Percentiles rank a stretch among this genome's conserved stretches.
These are phyloP conservation scores for Fragilaria crotonensis DNA, from an alignment of 108 stramenopile species.

Conservation along the genomic window DNA sequence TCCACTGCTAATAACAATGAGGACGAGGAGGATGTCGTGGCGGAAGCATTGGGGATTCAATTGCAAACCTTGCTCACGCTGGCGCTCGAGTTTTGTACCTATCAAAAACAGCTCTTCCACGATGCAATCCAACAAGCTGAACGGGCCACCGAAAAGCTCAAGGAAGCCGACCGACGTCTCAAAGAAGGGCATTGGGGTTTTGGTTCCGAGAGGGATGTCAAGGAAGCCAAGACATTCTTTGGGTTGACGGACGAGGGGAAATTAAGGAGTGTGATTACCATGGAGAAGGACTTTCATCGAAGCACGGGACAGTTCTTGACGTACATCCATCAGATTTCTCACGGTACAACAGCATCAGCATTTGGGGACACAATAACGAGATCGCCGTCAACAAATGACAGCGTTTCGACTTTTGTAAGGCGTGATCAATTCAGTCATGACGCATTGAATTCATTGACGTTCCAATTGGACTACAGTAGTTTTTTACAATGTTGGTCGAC, in stretches of 20 bases:
- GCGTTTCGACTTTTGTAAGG: not conserved
- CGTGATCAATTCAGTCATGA: constrained; percentile 38
- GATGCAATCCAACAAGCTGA: constrained; percentile 56
- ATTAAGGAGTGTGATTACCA: constrained; percentile 37
- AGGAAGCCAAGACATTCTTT: constrained; percentile 55
- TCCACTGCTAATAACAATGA: constrained; percentile 12
- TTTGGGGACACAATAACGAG: constrained; percentile 8
- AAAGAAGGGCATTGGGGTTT: constrained; percentile 79
- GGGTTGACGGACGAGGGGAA: constrained; percentile 54
- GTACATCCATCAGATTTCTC: constrained; percentile 32
- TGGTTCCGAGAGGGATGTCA: constrained; percentile 39
- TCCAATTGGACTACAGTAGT: constrained; percentile 77
- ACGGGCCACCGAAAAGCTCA: constrained; percentile 43
- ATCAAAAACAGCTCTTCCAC: constrained; percentile 71
- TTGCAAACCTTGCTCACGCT: constrained; percentile 50
- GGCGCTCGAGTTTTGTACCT: constrained; percentile 65
- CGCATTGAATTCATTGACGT: constrained; percentile 64
- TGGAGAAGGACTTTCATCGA: constrained; percentile 47
- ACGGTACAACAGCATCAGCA: constrained; percentile 6
- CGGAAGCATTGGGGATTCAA: constrained; percentile 30
- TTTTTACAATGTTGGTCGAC: too few species aligned
- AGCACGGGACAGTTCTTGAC: constrained; percentile 40
- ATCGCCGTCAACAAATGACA: constrained; percentile 4
- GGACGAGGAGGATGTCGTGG: constrained; percentile 1
- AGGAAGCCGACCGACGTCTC: constrained; percentile 47